Evolutionary conservation across 1,284 basidiomycete genomes (phyloP).

Genomic region (Coniophora puteana): DNA sequence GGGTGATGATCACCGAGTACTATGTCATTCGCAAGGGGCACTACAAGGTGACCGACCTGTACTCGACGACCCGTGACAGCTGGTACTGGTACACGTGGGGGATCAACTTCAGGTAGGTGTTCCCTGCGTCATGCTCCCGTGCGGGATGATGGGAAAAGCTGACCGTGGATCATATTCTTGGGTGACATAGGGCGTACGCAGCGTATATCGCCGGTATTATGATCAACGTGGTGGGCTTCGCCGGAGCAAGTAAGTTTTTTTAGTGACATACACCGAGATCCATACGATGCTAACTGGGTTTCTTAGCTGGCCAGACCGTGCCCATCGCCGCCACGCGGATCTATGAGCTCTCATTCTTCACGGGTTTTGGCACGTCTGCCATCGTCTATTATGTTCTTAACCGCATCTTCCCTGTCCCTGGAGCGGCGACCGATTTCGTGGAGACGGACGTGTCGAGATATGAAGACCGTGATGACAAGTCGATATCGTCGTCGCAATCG

Average conservation of each 20-base stretch:
- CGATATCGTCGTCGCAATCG: no score
- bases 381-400: constrained; percentile 63
- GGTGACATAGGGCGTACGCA: constrained; percentile 51
- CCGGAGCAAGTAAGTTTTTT: constrained; percentile 50
- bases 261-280: constrained; percentile 26
- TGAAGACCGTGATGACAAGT: constrained; percentile 8
- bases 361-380: constrained; percentile 69
- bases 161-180: constrained; percentile 2
- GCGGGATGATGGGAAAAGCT: no score
- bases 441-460: constrained; percentile 57
- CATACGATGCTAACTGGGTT: constrained; percentile 11
- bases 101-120: constrained; percentile 60
- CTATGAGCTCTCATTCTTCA: constrained; percentile 77
- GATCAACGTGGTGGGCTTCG: constrained; percentile 78
- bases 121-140: no score
- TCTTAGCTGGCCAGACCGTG: constrained; percentile 50
- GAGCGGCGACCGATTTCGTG: constrained; percentile 45
- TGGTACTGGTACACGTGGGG: constrained; percentile 81
- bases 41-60: constrained; percentile 72
- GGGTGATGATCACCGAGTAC: constrained; percentile 85
- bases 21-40: constrained; percentile 75
- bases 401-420: constrained; percentile 54
- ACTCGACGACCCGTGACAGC: constrained; percentile 49
- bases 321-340: constrained; percentile 64
- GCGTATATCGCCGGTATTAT: constrained; percentile 76